Base-by-base conservation (phyloP, 78 protist species). In the Mastigamoeba balamuthi region DNA sequence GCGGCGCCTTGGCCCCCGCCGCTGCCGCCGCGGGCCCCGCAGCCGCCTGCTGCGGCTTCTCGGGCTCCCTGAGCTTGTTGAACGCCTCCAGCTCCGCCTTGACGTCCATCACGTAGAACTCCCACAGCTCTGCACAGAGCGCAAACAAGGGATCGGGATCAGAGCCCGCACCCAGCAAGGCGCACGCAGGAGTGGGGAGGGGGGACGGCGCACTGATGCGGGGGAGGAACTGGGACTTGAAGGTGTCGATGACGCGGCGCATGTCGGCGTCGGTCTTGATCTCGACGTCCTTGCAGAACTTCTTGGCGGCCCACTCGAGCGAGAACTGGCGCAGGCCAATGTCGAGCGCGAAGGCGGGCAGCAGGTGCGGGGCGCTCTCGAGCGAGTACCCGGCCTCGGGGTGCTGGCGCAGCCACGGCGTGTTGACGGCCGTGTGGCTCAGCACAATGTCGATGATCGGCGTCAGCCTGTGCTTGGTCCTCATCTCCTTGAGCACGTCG, bases 301-400 rank as follows among this genome's bases (percentile, higher is more conserved):
- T 44, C 39, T 6, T 17, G 39, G 29, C 25, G 65, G 35, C n/a
- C n/a, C n/a, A n/a, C n/a, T n/a, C n/a, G n/a, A n/a, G n/a, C 0
- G 80, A 77, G 44, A 72, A 89, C 1, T 58, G 72, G 39, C 5
- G 7, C 17, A 90, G 39, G 6, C 83, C 91, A 3, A 73, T 80
- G 48, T 94, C 97, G 8, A 94, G 41, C 0, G 36, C 90, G 35
- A 83, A 88, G 1, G 97, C 95, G 0, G 84, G 42, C 36, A 40
- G 42, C 23, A 94, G 76, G 38, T 91, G 95, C 25, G 94, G 91
- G 2, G 82, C 53, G 48, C 86, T 90, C 23, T 65, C 83, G 3
- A 88, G 74, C 17, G 72, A 81, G 74, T 86, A 94, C 25, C 92
- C 86, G 25, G 93, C 95, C 10, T 94, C 97, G 29, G 97, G 97